Percentiles rank a stretch among this genome's conserved stretches.
Conservation (phyloP, 257 asterid species). For the Eucommia ulmoides region DNA sequence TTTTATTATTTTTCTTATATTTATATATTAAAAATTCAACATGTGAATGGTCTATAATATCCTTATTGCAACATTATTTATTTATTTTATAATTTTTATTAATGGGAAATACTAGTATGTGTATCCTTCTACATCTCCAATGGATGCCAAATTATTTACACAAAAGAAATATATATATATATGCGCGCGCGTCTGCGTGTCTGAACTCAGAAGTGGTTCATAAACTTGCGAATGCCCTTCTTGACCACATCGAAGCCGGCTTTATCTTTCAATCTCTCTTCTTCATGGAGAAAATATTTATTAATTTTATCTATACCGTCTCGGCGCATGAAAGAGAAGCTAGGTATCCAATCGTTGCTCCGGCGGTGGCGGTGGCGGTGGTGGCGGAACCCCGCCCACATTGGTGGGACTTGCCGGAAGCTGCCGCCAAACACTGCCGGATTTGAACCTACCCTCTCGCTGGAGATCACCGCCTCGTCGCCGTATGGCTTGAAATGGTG, state of each 20-base stretch:
- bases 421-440: slow-evolving; percentile 14
- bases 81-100: no score
- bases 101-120: no score
- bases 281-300: slow-evolving; percentile 9
- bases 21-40: not conserved
- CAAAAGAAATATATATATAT: not conserved
- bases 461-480: slow-evolving; percentile 26
- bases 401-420: slow-evolving; percentile 15
- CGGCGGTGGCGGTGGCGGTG: slow-evolving; percentile 14
- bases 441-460: slow-evolving; percentile 19
- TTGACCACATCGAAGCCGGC: not conserved
- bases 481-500: slow-evolving; percentile 36
- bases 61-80: no score
- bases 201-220: slow-evolving; percentile 20
- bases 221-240: slow-evolving; percentile 38
- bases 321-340: not conserved
- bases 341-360: not conserved
- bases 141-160: slow-evolving; percentile 21
- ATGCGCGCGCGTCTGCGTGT: not conserved
- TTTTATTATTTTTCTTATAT: not conserved
- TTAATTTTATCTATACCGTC: not conserved
- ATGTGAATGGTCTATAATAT: not conserved
- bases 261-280: not conserved
- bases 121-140: slow-evolving; percentile 14
- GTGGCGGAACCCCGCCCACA: slow-evolving; percentile 24